These are phyloP conservation scores for Flaveria brownii DNA, from an alignment of 129 eudicot species.

Conservation along the genomic window DNA sequence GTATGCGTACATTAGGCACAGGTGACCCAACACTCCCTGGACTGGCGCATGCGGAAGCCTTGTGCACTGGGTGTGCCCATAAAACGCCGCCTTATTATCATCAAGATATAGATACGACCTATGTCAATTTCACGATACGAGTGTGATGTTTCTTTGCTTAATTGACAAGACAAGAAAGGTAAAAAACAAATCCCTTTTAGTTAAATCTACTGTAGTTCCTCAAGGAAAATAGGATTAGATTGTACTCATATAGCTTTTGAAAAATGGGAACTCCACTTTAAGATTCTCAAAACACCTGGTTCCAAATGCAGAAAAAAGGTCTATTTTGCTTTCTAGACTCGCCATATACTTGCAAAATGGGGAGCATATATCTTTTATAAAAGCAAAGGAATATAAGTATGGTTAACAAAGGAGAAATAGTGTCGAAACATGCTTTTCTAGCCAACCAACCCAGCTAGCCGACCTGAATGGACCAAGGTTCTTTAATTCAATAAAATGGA, in stretches of 20 bases:
- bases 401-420: constrained; percentile 39
- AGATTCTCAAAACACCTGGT: constrained; percentile 32
- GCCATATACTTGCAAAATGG: constrained; percentile 38
- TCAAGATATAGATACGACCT: background rate
- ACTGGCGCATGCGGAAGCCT: too few species aligned
- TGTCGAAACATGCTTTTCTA: constrained; percentile 29
- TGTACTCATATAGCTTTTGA: constrained; percentile 24
- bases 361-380: constrained; percentile 41
- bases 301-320: constrained; percentile 39
- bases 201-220: background rate
- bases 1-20: too few species aligned
- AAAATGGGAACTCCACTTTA: constrained; percentile 34
- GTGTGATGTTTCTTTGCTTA: constrained; percentile 17
- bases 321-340: constrained; percentile 27
- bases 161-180: constrained; percentile 17
- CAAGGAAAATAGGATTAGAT: constrained; percentile 13
- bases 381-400: constrained; percentile 41
- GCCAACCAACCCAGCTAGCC: constrained; percentile 34
- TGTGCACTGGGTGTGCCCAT: too few species aligned
- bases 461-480: constrained; percentile 31
- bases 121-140: constrained; percentile 18
- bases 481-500: constrained; percentile 13
- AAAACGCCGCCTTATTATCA: background rate
- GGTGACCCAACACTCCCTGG: too few species aligned
- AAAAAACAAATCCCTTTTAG: background rate